These are phyloP conservation scores for Naganishia vaughanmartiniae DNA, from an alignment of 768 basidiomycete species.

Conservation along the genomic window DNA sequence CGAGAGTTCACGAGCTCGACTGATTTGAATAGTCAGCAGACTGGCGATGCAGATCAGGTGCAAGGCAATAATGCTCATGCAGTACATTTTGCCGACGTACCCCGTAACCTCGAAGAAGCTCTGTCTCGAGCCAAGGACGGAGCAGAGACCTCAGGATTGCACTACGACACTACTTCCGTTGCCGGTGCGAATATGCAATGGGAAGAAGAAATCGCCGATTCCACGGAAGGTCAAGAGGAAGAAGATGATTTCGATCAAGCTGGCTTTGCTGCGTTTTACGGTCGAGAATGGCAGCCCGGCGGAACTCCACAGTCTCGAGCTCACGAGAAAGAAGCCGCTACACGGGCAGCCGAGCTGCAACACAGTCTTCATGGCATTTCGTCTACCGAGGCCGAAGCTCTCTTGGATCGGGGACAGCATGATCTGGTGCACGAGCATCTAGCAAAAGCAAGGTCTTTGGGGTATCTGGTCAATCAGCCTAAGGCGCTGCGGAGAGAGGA, in stretches of 20 bases:
- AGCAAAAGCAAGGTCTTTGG: slow-evolving; percentile 4
- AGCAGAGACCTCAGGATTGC: not conserved
- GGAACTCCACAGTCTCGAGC: not conserved
- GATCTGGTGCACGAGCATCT: slow-evolving; percentile 16
- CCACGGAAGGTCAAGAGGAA: not conserved
- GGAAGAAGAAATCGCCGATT: slow-evolving; percentile 13
- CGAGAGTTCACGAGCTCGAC: not conserved
- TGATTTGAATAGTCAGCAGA: not conserved
- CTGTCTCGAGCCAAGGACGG: not conserved
- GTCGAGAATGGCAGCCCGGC: slow-evolving; percentile 17
- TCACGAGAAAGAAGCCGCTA: not conserved
- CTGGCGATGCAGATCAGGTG: not conserved
- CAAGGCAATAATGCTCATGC: not conserved
- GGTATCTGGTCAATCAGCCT: slow-evolving; percentile 33
- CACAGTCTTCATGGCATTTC: slow-evolving; percentile 9
- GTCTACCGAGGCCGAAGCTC: slow-evolving; percentile 1
- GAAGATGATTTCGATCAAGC: slow-evolving; percentile 26
- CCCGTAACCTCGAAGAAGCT: slow-evolving; percentile 16
- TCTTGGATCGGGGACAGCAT: not conserved
- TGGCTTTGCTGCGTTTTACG: slow-evolving; percentile 31
- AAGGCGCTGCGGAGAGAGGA: slow-evolving; percentile 29
- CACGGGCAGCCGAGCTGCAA: not conserved
- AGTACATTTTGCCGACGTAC: slow-evolving; percentile 4
- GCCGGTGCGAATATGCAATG: slow-evolving; percentile 7
- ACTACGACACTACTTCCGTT: not conserved